Evolutionary conservation across 2,329 filamentous ascomycete species (phyloP).

Genomic region (Seiridium cupressi): DNA sequence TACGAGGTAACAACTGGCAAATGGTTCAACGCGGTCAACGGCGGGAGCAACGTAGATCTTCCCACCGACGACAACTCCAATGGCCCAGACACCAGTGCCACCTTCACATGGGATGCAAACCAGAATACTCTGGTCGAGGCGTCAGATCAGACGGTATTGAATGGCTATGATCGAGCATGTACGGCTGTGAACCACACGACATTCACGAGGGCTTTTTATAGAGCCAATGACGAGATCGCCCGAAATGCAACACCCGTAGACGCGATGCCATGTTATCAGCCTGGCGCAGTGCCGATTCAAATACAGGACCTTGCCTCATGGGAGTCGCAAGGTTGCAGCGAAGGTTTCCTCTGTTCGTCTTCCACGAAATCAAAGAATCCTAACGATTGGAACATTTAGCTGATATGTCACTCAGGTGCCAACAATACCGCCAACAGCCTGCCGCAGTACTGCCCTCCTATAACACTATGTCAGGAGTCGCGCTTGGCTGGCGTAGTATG

Average conservation of each 20-base stretch:
- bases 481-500: slow-evolving; percentile 34
- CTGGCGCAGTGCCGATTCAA: slow-evolving; percentile 36
- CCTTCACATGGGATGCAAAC: slow-evolving; percentile 26
- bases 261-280: slow-evolving; percentile 38
- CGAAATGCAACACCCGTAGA: slow-evolving; percentile 28
- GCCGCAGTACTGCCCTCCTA: slow-evolving; percentile 41
- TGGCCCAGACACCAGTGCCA: slow-evolving; percentile 26
- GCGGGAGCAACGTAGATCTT: slow-evolving; percentile 17
- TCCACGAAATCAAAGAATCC: neutral
- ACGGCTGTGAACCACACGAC: slow-evolving; percentile 38
- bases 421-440: slow-evolving; percentile 46
- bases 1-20: slow-evolving; percentile 36
- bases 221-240: slow-evolving; percentile 23
- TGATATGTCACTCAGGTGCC: slow-evolving; percentile 25
- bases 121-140: slow-evolving; percentile 21
- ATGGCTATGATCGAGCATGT: slow-evolving; percentile 36
- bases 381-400: too few species aligned
- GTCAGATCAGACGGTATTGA: slow-evolving; percentile 23
- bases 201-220: slow-evolving; percentile 41
- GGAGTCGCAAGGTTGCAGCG: slow-evolving; percentile 33
- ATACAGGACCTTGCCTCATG: slow-evolving; percentile 36
- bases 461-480: slow-evolving; percentile 33
- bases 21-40: slow-evolving; percentile 36
- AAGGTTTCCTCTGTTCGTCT: slow-evolving; percentile 41
- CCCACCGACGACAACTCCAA: slow-evolving; percentile 35